Conservation (phyloP, 768 basidiomycete genomes). For the Pleurotus djamor region DNA sequence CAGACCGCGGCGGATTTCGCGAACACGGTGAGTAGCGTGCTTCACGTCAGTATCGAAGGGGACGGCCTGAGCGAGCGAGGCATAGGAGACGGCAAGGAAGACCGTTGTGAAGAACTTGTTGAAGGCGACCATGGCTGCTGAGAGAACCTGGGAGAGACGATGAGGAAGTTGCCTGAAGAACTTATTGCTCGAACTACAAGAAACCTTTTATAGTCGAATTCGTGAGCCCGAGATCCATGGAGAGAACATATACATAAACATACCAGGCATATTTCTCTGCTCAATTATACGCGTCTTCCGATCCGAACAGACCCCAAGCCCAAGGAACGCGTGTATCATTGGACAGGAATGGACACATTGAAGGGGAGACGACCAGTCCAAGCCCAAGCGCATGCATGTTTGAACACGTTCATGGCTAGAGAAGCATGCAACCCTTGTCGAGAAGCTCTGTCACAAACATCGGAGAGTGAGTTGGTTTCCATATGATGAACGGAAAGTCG, state of each 20-base stretch:
- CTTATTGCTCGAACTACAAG: background rate
- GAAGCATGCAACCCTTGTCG: background rate
- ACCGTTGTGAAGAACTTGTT: conserved; percentile 26
- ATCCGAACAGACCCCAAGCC: background rate
- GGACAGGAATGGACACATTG: background rate
- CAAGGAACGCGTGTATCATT: background rate
- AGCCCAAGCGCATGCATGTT: background rate
- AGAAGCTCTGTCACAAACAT: background rate
- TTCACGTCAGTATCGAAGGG: conserved; percentile 23
- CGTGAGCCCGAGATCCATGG: background rate
- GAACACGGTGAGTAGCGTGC: conserved; percentile 27
- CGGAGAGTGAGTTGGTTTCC: background rate
- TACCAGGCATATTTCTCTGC: background rate
- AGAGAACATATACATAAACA: background rate
- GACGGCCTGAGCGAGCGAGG: conserved; percentile 20
- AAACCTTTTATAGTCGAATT: background rate
- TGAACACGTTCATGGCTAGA: background rate
- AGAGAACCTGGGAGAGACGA: background rate
- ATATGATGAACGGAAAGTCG: background rate
- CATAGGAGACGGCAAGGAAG: conserved; percentile 23
- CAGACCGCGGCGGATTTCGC: conserved; percentile 24
- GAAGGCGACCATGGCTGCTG: background rate
- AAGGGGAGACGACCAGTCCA: background rate
- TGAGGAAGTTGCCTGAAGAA: background rate
- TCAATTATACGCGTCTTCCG: background rate